Evolutionary conservation across 2,329 filamentous ascomycete genomes (phyloP).

Genomic region (Cladophialophora immunda): DNA sequence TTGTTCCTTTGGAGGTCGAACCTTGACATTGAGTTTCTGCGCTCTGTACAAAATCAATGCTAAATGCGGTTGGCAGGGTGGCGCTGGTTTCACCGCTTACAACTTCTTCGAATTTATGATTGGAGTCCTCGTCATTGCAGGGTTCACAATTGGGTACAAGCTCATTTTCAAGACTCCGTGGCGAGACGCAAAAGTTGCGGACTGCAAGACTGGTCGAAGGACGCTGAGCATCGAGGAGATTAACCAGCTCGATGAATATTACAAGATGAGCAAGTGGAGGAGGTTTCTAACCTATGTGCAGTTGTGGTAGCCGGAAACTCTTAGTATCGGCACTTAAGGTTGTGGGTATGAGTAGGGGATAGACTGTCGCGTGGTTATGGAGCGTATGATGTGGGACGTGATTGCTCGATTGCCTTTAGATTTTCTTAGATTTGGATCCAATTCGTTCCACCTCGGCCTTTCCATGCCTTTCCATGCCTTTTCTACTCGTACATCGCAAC

Average conservation of each 20-base stretch:
- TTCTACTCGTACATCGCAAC: too few species aligned
- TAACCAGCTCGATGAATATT: constrained; percentile 40
- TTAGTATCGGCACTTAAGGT: not conserved
- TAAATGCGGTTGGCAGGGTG: constrained; percentile 13
- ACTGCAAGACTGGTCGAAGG: constrained; percentile 40
- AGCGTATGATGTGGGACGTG: not conserved
- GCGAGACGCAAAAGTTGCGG: constrained; percentile 38
- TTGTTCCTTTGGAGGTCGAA: not conserved
- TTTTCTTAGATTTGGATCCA: too few species aligned
- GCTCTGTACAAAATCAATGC: not conserved
- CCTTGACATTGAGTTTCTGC: not conserved
- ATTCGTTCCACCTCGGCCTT: too few species aligned
- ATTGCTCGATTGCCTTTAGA: too few species aligned
- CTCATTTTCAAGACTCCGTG: constrained; percentile 39
- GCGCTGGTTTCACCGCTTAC: constrained; percentile 28
- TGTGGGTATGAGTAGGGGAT: not conserved
- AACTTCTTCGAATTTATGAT: constrained; percentile 45
- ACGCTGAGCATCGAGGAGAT: constrained; percentile 40
- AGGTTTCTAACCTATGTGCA: constrained; percentile 39
- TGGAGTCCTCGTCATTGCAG: constrained; percentile 42
- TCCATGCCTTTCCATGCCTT: too few species aligned
- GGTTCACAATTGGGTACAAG: constrained; percentile 42
- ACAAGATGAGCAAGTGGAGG: constrained; percentile 39
- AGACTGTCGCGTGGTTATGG: not conserved
- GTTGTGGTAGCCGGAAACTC: constrained; percentile 31